phyloP scores from a whole-genome alignment of 176 grass and related monocot species.

The Oryza officinalis region DNA sequence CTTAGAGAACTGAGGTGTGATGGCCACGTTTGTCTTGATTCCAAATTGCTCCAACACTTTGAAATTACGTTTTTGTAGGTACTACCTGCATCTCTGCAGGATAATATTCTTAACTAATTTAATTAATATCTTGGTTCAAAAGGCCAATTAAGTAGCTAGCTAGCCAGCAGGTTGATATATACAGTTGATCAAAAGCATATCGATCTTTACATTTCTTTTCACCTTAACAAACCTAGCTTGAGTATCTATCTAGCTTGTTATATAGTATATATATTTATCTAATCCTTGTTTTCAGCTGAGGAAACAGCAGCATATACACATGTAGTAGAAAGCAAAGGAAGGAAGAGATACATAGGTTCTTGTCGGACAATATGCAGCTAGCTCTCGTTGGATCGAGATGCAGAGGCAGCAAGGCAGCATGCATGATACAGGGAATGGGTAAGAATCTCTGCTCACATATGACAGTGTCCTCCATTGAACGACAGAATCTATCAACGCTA shows the following conservation, averaged over 20 bases:
- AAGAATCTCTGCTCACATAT: slow-evolving; percentile 19
- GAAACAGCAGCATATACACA: slow-evolving; percentile 25
- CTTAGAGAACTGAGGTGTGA: slow-evolving; percentile 7
- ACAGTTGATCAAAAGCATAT: not conserved
- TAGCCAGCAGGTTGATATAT: not conserved
- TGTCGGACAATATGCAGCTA: not conserved
- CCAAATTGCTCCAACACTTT: slow-evolving; percentile 44
- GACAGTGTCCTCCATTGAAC: not conserved
- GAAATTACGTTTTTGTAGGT: slow-evolving; percentile 12
- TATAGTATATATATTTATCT: not conserved
- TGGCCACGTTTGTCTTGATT: slow-evolving; percentile 51
- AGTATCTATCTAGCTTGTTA: not conserved
- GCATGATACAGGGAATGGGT: slow-evolving; percentile 6
- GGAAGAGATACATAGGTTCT: not conserved
- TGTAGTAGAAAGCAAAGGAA: not conserved
- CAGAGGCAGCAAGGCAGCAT: not conserved
- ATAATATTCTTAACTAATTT: slow-evolving; percentile 41
- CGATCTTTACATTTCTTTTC: not conserved
- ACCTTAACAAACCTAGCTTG: not conserved
- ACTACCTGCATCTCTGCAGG: slow-evolving; percentile 14
- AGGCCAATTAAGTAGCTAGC: not conserved
- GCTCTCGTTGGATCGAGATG: not conserved
- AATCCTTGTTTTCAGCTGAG: slow-evolving; percentile 34
- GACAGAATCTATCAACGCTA: no score
- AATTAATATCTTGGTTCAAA: slow-evolving; percentile 19